Evolutionary conservation across 768 basidiomycete genomes (phyloP).

Genomic region (Terana coerulea): DNA sequence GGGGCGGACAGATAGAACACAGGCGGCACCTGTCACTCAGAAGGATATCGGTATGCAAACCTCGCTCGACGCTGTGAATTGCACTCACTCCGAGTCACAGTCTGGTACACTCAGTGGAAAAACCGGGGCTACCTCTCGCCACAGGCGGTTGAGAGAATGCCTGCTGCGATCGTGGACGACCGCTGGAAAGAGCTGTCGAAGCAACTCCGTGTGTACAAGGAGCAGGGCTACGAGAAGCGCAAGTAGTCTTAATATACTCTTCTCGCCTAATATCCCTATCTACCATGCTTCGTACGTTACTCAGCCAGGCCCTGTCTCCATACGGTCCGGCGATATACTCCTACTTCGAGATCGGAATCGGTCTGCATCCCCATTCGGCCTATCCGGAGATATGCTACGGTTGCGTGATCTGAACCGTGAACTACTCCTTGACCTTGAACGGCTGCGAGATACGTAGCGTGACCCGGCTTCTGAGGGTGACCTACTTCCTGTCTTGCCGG

Average conservation of each 20-base stretch:
- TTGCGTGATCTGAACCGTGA: constrained; percentile 33
- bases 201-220: constrained; percentile 54
- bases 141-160: constrained; percentile 51
- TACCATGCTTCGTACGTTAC: not conserved
- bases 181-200: constrained; percentile 65
- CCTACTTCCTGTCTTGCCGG: constrained; percentile 2
- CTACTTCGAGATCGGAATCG: constrained; percentile 31
- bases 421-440: constrained; percentile 48
- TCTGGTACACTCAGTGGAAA: constrained; percentile 71
- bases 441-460: constrained; percentile 65
- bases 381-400: constrained; percentile 26
- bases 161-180: constrained; percentile 51
- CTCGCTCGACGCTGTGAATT: not conserved
- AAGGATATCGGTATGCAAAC: constrained; percentile 23
- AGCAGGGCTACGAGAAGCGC: constrained; percentile 36
- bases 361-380: not conserved
- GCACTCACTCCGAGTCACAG: constrained; percentile 33
- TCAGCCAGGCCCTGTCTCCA: constrained; percentile 34
- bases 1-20: constrained; percentile 61
- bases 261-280: constrained; percentile 11
- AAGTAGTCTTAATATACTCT: constrained; percentile 15
- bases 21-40: constrained; percentile 82
- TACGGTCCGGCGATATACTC: constrained; percentile 38
- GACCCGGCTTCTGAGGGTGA: constrained; percentile 45
- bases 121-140: constrained; percentile 77